Evolutionary conservation across 306 rosid genomes (phyloP).

Genomic region (Rubus parviflorus): DNA sequence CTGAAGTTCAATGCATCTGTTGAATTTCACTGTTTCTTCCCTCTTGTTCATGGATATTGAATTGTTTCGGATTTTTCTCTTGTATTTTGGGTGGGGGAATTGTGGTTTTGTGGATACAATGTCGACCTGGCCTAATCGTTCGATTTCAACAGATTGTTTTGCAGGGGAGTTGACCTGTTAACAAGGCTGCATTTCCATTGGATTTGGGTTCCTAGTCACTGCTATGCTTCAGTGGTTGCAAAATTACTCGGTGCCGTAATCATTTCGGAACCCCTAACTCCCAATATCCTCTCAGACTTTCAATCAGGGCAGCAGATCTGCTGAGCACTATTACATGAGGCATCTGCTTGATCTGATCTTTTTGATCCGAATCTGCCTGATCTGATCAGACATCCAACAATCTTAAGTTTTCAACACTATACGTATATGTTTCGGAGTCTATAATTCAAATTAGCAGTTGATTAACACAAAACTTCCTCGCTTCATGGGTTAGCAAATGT

Average conservation of each 20-base stretch:
- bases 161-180: slow-evolving; percentile 1
- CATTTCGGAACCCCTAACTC: neutral
- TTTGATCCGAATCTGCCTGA: neutral
- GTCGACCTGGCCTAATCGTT: neutral
- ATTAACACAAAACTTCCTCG: slow-evolving; percentile 11
- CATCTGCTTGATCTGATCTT: slow-evolving; percentile 3
- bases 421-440: slow-evolving; percentile 1
- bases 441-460: neutral
- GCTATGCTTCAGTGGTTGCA: neutral
- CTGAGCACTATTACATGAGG: slow-evolving; percentile 5
- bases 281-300: neutral
- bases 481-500: neutral
- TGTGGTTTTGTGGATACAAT: neutral
- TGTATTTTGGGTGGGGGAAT: neutral
- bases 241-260: neutral
- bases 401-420: neutral
- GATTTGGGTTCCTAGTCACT: neutral
- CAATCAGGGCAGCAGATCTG: neutral
- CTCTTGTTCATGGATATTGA: neutral
- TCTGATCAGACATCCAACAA: slow-evolving; percentile 12
- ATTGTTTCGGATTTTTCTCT: neutral
- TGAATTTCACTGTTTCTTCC: neutral
- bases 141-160: slow-evolving; percentile 13
- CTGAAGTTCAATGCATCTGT: neutral
- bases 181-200: neutral